Percentiles rank a stretch among this genome's conserved stretches.
phyloP scores from a whole-genome alignment of 331 rosid species.

The Telfairia occidentalis region DNA sequence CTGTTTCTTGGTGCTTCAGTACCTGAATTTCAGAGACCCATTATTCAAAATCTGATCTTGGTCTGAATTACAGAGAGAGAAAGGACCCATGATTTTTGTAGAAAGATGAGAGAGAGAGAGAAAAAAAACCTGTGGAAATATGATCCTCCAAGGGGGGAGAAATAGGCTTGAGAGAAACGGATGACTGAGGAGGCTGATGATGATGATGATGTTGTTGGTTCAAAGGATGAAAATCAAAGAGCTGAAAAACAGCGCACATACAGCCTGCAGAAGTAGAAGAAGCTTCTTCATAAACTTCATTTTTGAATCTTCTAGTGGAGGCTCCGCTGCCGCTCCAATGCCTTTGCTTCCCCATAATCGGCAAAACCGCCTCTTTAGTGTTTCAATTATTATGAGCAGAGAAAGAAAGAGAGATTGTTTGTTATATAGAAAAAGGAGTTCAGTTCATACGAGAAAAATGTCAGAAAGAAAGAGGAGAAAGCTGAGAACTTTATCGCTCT shows the following conservation, averaged over 20 bases:
- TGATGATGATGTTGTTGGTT: slow-evolving; percentile 13
- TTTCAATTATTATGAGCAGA: background rate
- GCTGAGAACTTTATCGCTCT: background rate
- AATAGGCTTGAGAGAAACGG: slow-evolving; percentile 8
- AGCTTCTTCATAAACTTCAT: background rate
- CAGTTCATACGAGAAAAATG: background rate
- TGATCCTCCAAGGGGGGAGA: background rate
- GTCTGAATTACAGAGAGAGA: background rate
- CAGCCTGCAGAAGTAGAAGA: slow-evolving; percentile 10
- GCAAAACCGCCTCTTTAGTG: background rate
- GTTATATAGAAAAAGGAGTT: background rate
- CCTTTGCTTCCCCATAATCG: slow-evolving; percentile 1
- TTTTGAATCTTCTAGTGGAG: background rate
- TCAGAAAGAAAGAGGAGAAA: slow-evolving; percentile 2
- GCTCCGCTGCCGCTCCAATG: background rate
- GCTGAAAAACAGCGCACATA: slow-evolving; percentile 32
- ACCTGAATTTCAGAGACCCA: slow-evolving; percentile 30
- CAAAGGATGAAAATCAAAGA: slow-evolving; percentile 62
- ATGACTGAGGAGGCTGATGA: slow-evolving; percentile 10
- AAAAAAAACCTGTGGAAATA: background rate
- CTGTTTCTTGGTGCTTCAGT: slow-evolving; percentile 74
- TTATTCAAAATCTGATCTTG: background rate
- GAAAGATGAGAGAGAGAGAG: background rate
- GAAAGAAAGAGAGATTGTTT: background rate
- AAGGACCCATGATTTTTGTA: background rate